phyloP scores from a whole-genome alignment of 352 stramenopile species.

The Pythium monospermum region DNA sequence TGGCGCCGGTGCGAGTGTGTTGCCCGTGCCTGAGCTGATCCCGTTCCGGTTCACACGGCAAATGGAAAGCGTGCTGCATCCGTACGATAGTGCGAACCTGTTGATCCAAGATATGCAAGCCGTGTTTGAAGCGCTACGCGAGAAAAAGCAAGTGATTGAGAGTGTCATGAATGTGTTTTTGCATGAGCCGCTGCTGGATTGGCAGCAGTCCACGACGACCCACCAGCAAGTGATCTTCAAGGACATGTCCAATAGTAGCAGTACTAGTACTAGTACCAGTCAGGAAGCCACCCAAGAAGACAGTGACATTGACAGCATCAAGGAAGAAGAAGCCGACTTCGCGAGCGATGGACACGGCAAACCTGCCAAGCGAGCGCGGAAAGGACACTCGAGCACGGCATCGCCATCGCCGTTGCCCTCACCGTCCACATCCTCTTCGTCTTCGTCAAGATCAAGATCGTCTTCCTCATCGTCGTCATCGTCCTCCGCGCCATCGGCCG shows the following conservation, averaged over 20 bases:
- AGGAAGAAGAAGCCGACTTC: neutral
- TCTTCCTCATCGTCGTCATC: neutral
- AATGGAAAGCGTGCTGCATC: constrained; percentile 64
- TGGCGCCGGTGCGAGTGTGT: constrained; percentile 69
- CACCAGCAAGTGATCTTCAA: constrained; percentile 58
- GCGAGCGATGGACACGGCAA: neutral
- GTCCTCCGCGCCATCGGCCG: constrained; percentile 1
- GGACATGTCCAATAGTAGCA: constrained; percentile 7
- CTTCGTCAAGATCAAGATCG: too few relatives aligned
- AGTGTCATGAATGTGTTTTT: constrained; percentile 91
- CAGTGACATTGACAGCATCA: constrained; percentile 10
- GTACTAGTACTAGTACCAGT: constrained; percentile 2
- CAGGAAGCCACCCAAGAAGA: constrained; percentile 17
- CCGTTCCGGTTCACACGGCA: constrained; percentile 87
- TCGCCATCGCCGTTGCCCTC: neutral
- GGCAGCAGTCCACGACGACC: constrained; percentile 69
- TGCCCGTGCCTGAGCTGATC: constrained; percentile 88
- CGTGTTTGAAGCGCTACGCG: constrained; percentile 78
- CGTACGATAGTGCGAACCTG: constrained; percentile 61
- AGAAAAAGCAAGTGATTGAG: constrained; percentile 77
- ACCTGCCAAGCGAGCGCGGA: constrained; percentile 8
- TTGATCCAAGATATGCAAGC: constrained; percentile 80
- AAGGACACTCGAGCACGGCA: too few relatives aligned
- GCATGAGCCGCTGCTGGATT: constrained; percentile 89
- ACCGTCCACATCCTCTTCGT: neutral